These are phyloP conservation scores for Solanum ahanhuiri DNA, from an alignment of 257 asterid species.

Conservation along the genomic window DNA sequence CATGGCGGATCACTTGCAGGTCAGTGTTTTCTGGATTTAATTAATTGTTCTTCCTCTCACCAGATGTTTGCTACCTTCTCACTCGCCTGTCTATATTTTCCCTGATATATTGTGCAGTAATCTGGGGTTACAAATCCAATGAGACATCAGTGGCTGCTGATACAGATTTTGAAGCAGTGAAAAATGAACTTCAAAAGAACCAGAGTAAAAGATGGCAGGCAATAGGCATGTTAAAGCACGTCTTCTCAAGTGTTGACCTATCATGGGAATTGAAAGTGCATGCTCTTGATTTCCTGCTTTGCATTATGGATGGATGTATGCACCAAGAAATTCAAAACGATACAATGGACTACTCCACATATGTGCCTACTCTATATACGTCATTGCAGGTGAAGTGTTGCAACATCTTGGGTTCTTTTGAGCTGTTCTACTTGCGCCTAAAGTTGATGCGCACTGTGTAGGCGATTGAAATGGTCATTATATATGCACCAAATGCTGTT, in stretches of 20 bases:
- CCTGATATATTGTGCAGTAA: conserved; percentile 37
- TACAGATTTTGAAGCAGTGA: conserved; percentile 42
- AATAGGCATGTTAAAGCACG: conserved; percentile 53
- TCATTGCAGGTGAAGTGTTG: conserved; percentile 51
- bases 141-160: conserved; percentile 56
- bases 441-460: conserved; percentile 13
- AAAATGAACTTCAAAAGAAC: conserved; percentile 49
- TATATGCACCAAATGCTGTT: conserved; percentile 57
- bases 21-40: conserved; percentile 14
- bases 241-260: conserved; percentile 32
- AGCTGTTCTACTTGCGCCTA: not conserved
- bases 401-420: conserved; percentile 8
- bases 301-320: conserved; percentile 43
- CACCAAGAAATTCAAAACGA: conserved; percentile 20
- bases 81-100: conserved; percentile 2
- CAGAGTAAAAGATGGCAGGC: conserved; percentile 76
- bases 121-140: conserved; percentile 64
- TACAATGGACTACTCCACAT: conserved; percentile 27
- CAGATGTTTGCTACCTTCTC: conserved; percentile 3
- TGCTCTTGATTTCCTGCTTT: conserved; percentile 48
- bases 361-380: conserved; percentile 41
- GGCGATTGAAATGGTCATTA: conserved; percentile 70
- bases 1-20: conserved; percentile 85
- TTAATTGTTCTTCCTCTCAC: not conserved
- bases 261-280: conserved; percentile 58